These are phyloP conservation scores for Alternaria sp. DNA, from an alignment of 2,329 filamentous ascomycete species.

Conservation along the genomic window DNA sequence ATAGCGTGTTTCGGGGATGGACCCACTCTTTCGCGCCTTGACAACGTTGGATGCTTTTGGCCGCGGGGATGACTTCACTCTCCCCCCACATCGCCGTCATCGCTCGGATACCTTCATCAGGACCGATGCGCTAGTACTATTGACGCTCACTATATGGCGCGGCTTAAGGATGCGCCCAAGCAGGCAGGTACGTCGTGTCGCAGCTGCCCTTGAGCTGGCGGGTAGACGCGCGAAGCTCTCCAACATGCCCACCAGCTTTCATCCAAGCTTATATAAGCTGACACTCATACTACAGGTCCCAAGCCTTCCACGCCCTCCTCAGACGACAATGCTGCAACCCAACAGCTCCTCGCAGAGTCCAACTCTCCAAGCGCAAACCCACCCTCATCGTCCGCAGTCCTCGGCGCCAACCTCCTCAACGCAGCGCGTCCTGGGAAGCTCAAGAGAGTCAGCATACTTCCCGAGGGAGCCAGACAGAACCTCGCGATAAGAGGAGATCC, in stretches of 20 bases:
- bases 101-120: not conserved
- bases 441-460: slow-evolving; percentile 18
- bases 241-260: not conserved
- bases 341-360: slow-evolving; percentile 33
- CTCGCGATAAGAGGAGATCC: slow-evolving; percentile 17
- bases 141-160: slow-evolving; percentile 13
- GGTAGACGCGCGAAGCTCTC: not conserved
- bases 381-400: slow-evolving; percentile 17
- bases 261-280: not conserved
- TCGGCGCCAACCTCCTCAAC: slow-evolving; percentile 38
- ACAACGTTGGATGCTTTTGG: not conserved
- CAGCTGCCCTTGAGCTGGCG: not conserved
- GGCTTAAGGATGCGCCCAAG: slow-evolving; percentile 8
- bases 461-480: slow-evolving; percentile 6
- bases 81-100: slow-evolving; percentile 9
- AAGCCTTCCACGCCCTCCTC: not conserved
- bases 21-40: slow-evolving; percentile 7
- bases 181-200: slow-evolving; percentile 1
- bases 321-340: slow-evolving; percentile 26
- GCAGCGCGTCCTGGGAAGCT: slow-evolving; percentile 35
- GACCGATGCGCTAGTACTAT: not conserved
- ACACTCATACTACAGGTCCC: not conserved
- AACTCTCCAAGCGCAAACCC: slow-evolving; percentile 10
- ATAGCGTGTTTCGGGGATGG: slow-evolving; percentile 19
- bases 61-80: slow-evolving; percentile 2